These are phyloP conservation scores for Mycena haematopus DNA, from an alignment of 768 basidiomycete species.

Conservation along the genomic window DNA sequence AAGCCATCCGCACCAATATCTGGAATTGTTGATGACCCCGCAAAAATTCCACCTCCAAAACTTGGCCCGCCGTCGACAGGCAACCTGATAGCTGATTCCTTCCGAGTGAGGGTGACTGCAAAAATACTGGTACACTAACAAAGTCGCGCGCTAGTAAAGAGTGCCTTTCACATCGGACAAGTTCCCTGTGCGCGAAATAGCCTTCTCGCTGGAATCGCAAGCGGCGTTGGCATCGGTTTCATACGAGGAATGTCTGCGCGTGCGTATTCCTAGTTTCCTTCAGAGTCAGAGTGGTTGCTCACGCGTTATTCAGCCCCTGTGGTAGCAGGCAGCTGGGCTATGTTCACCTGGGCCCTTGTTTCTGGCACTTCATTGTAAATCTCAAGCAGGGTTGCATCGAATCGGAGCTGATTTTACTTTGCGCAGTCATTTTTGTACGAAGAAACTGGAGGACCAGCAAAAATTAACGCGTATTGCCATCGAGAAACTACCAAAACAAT, in stretches of 20 bases:
- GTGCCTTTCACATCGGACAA: slow-evolving; percentile 66
- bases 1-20: slow-evolving; percentile 11
- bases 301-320: slow-evolving; percentile 53
- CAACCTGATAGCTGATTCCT: slow-evolving; percentile 25
- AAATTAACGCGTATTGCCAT: slow-evolving; percentile 24
- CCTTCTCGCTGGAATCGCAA: slow-evolving; percentile 79
- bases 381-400: slow-evolving; percentile 33
- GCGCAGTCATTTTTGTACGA: slow-evolving; percentile 6
- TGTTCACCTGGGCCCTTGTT: slow-evolving; percentile 73
- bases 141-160: slow-evolving; percentile 40
- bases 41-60: slow-evolving; percentile 22
- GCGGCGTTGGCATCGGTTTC: slow-evolving; percentile 77
- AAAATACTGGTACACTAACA: background rate
- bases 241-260: slow-evolving; percentile 71
- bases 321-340: slow-evolving; percentile 79
- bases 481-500: slow-evolving; percentile 23
- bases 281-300: background rate
- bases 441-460: slow-evolving; percentile 16
- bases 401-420: background rate
- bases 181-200: slow-evolving; percentile 82
- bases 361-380: slow-evolving; percentile 71
- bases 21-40: slow-evolving; percentile 24
- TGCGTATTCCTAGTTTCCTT: slow-evolving; percentile 41
- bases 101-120: slow-evolving; percentile 17
- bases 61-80: slow-evolving; percentile 25